Base-by-base conservation (phyloP, 495 filamentous ascomycete species). In the Neurospora pannonica region DNA sequence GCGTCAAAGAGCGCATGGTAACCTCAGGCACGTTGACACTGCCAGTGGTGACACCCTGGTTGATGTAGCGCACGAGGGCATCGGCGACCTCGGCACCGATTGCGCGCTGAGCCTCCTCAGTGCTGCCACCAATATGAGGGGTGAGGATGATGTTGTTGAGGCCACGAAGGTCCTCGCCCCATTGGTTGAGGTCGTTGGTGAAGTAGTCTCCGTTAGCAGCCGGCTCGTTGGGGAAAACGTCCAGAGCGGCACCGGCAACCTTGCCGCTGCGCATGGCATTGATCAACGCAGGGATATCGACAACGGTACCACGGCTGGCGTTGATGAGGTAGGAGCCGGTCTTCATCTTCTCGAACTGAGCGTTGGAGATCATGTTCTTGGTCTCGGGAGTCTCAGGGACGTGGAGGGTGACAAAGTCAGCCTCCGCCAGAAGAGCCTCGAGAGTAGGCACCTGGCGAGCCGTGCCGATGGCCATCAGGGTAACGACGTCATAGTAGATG, bases 21-120 rank as follows among this genome's bases (percentile, higher is more conserved):
- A 97, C 93, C 84, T 98, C 97, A 39, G 97, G 97, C 86, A 99
- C 88, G 83, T 99, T 99, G 79, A 98, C 97, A 76, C 96, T 92
- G 74, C 93, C 94, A 69, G 94, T 83, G 24, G 97, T 99, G 71
- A 88, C 88, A 71, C 97, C 97, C 81, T 93, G 92, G 83, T 94
- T 99, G 81, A 98, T 95, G 81, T 98, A 98, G 74, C 92, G 88
- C 70, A 96, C 91, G 72, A 99, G 85, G 73, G 94, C 91, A 13
- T 96, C 90, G 60, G 88, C 89, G 48, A 99, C 96, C 86, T 99
- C 97, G 36, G 97, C 86, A 76, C 97, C 97, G 81, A 98, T 99
- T 10, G 97, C 95, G 71, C 93, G 90, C 84, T 99, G 97, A 7
- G 97, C 97, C 85, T 99, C 95, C 82, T 99, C 97, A 4, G 97